Conservation (phyloP, 352 stramenopile species). For the Phytophthora vignae region DNA sequence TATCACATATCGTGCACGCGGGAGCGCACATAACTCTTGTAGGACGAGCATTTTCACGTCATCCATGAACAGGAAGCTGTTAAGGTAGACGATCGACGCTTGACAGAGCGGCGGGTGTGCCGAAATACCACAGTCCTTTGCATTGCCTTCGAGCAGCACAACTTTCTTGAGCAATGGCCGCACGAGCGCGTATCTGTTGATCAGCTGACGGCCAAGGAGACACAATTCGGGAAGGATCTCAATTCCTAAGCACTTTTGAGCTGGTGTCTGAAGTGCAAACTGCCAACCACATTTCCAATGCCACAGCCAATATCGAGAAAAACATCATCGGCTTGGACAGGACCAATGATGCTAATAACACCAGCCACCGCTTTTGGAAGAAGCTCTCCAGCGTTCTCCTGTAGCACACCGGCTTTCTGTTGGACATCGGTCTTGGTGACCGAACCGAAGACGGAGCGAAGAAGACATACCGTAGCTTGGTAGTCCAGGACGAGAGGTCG, state of each 20-base stretch:
- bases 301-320: conserved; percentile 17
- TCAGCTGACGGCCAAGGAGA: not conserved
- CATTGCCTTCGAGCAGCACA: conserved; percentile 3
- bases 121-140: not conserved
- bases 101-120: conserved; percentile 1
- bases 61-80: conserved; percentile 15
- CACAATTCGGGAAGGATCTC: conserved; percentile 10
- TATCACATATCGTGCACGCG: conserved; percentile 16
- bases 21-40: conserved; percentile 1
- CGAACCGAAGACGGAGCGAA: conserved; percentile 5
- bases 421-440: conserved; percentile 6
- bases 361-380: not conserved
- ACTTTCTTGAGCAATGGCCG: conserved; percentile 15
- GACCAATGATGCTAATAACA: not conserved
- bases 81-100: conserved; percentile 12
- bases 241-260: not conserved
- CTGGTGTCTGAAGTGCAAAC: conserved; percentile 3
- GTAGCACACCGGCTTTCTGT: conserved; percentile 10
- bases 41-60: conserved; percentile 13
- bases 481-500: not conserved
- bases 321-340: not conserved
- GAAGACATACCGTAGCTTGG: conserved; percentile 1
- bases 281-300: conserved; percentile 8
- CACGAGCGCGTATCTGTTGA: conserved; percentile 5
- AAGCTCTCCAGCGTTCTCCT: conserved; percentile 13